These are phyloP conservation scores for Moniliella sp. DNA, from an alignment of 1,284 basidiomycete genomes.

Conservation along the genomic window DNA sequence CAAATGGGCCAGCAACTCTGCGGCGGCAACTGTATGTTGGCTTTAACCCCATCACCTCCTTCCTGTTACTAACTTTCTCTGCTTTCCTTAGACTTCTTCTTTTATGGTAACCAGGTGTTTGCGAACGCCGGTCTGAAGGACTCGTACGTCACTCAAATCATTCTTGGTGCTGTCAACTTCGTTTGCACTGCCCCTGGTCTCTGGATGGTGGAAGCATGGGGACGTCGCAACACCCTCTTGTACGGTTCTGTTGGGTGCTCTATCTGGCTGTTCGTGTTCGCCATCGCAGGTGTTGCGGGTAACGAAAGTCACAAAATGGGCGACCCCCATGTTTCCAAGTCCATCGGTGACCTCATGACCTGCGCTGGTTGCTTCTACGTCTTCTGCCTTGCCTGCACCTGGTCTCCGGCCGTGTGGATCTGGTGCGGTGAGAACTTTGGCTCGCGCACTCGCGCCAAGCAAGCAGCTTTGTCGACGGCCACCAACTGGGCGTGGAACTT, in stretches of 20 bases:
- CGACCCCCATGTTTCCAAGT: constrained; percentile 14
- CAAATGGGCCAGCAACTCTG: constrained; percentile 52
- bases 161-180: constrained; percentile 35
- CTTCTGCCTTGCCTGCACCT: constrained; percentile 36
- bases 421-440: constrained; percentile 30
- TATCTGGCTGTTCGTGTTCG: constrained; percentile 38
- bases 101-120: too few relatives aligned
- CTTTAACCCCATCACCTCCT: constrained; percentile 20
- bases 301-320: constrained; percentile 37
- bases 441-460: constrained; percentile 50
- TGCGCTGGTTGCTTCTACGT: constrained; percentile 38
- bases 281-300: constrained; percentile 28
- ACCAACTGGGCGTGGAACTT: constrained; percentile 58
- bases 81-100: too few relatives aligned
- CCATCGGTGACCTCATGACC: constrained; percentile 36
- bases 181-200: constrained; percentile 20
- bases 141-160: too few relatives aligned
- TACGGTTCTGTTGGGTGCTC: constrained; percentile 35
- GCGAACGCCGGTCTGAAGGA: neutral
- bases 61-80: too few relatives aligned
- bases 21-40: constrained; percentile 63
- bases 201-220: constrained; percentile 34
- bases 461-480: constrained; percentile 51
- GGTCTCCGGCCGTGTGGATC: constrained; percentile 36
- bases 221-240: constrained; percentile 37